Conservation (phyloP, 257 asterid species). For the Lithospermum erythrorhizon region DNA sequence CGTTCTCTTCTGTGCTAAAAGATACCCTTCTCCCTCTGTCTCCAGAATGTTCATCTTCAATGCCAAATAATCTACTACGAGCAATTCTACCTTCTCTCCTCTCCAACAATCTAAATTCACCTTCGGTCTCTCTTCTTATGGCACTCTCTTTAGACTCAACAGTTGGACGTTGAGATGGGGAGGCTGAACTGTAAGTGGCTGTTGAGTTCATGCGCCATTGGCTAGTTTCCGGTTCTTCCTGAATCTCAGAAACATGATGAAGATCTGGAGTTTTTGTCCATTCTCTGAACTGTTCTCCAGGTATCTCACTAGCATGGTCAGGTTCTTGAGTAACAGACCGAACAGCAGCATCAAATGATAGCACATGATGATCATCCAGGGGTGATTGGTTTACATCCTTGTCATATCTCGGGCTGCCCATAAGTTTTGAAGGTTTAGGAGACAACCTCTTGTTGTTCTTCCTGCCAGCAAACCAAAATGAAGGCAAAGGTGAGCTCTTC, state of each 20-base stretch:
- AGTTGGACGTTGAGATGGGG: constrained; percentile 21
- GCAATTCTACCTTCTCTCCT: constrained; percentile 76
- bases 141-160: constrained; percentile 71
- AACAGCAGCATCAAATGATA: constrained; percentile 88
- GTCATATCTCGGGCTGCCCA: constrained; percentile 56
- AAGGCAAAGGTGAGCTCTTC: constrained; percentile 72
- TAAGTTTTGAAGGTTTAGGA: constrained; percentile 50
- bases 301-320: constrained; percentile 56
- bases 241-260: constrained; percentile 41
- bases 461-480: constrained; percentile 73
- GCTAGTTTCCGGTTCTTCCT: constrained; percentile 46
- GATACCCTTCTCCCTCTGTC: constrained; percentile 79
- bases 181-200: constrained; percentile 6
- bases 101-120: constrained; percentile 80
- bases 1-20: constrained; percentile 66
- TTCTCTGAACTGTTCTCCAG: constrained; percentile 42
- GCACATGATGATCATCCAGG: constrained; percentile 33
- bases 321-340: constrained; percentile 77
- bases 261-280: constrained; percentile 18
- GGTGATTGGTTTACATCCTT: constrained; percentile 42
- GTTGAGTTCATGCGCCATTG: constrained; percentile 20
- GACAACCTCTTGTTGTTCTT: constrained; percentile 53
- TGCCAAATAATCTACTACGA: constrained; percentile 76
- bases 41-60: constrained; percentile 85
- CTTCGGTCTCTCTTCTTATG: constrained; percentile 92